Evolutionary conservation across 805 yeast species (phyloP), one percentile per base, ranked within the genome.

Genomic region (Soucietia sequanensis): DNA sequence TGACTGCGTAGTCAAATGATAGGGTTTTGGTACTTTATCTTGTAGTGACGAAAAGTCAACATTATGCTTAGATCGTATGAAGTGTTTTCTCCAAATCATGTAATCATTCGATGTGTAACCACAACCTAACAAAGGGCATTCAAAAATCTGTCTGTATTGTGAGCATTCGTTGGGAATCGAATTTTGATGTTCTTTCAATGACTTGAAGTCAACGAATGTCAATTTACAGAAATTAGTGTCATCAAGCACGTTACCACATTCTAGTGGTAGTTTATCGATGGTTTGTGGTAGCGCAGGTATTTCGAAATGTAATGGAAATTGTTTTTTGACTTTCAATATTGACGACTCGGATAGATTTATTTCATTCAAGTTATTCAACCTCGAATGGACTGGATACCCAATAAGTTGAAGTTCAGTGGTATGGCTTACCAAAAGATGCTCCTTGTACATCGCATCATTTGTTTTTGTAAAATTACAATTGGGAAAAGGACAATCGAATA

Each of bases 81-180:
- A 48, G 45, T 62, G 68, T 6, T 31, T 12, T 33, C 62, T 42
- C 61, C 64, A 62, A 12, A 43, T 51, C 25, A 47, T 35, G 36
- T 57, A 62, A 2, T 57, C 52, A 10, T 52, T 60, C 20, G 62
- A 68, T 0, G 70, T 62, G 52, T 59, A 54, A 1, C 59, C 67
- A 43, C 72, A 66, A 7, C 72, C 72, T 21, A 66, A 41, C 13
- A 65, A 38, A 2, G 72, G 70, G 41, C 72, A 65, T 4, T 54
- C 37, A 30, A 59, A 48, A 2, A 62, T 64, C 38, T 63, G 70
- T 17, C 44, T 48, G 38, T 50, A 52, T 5, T 35, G 7, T 2
- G 69, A 58, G 36, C 71, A 65, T 5, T 40, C 19, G 6, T 22
- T 24, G 1, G 52, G 46, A 32, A 32, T 31, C 13, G 34, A 31